Base-by-base conservation (phyloP, 1,139 yeast species). In the Yamadazyma friedrichii region DNA sequence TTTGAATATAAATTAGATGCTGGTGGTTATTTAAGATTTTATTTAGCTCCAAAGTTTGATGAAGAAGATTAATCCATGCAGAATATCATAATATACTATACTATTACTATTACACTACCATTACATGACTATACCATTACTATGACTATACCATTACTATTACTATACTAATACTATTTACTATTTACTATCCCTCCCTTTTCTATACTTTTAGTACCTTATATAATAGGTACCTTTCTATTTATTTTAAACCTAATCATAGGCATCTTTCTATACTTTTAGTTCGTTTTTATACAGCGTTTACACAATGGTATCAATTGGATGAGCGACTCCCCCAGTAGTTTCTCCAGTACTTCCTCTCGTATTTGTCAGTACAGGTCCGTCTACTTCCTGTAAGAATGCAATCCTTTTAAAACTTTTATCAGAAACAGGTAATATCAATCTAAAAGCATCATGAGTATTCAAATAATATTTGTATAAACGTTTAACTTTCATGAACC, bases 41-140 rank as follows among this genome's bases (percentile, higher is more conserved):
- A 87, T 78, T 78, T 93, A 67, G 98, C 98, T 54, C 98, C 98
- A 46, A 93, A 93, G 76, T 88, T 89, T 61, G 95, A 86, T 52
- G 96, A 88, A 54, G 96, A 88, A 47, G 94, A 87, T 51, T 81
- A 71, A 31, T 34, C 22, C 8, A 20, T 20, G 24, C 8, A 8
- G 8, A 20, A 20, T 20, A 20, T n/a, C n/a, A n/a, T n/a, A n/a
- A n/a, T 20, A 20, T 20, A 20, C 5, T 20, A 20, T 20, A 20
- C 24, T 20, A 20, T 20, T 20, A 20, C 24, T 20, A 20, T 17
- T 31, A 8, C 11, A 31, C 26, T 27, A 6, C n/a, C n/a, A n/a
- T n/a, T n/a, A n/a, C n/a, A n/a, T n/a, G n/a, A n/a, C n/a, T n/a
- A n/a, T n/a, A n/a, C n/a, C n/a, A n/a, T n/a, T n/a, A n/a, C n/a